Conservation (phyloP, 2,329 filamentous ascomycete species). For the Hymenoscyphus albidus region DNA sequence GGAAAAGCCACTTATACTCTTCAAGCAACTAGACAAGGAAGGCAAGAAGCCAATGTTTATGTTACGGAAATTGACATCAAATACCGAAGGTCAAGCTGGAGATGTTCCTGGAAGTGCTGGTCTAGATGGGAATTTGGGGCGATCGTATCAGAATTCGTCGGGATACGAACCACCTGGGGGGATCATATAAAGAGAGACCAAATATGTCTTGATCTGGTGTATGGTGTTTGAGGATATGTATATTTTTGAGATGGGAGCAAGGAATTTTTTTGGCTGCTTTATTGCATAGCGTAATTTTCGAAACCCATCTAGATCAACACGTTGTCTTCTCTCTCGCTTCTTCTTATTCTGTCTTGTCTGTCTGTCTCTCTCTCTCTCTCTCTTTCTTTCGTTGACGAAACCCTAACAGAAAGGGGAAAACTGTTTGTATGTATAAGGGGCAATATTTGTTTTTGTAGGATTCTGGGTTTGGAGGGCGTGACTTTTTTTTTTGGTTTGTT, state of each 20-base stretch:
- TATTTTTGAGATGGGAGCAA: background rate
- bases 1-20: conserved; percentile 90
- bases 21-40: conserved; percentile 96
- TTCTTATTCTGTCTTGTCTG: background rate
- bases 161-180: conserved; percentile 34
- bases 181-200: conserved; percentile 29
- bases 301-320: conserved; percentile 10
- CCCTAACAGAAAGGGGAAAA: background rate
- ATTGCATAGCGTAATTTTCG: conserved; percentile 21
- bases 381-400: background rate
- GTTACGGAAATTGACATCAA: conserved; percentile 53
- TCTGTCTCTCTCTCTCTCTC: conserved; percentile 1
- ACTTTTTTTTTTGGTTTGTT: too few species aligned
- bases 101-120: conserved; percentile 38
- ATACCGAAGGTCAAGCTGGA: conserved; percentile 41
- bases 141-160: conserved; percentile 19
- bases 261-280: conserved; percentile 14
- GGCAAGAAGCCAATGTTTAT: conserved; percentile 99
- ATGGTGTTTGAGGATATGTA: conserved; percentile 11
- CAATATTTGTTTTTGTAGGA: background rate
- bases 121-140: conserved; percentile 21
- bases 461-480: background rate
- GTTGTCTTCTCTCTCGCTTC: conserved; percentile 8
- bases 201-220: conserved; percentile 1
- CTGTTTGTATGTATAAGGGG: conserved; percentile 8